These are phyloP conservation scores for Trichoderma asperelloides DNA, from an alignment of 495 filamentous ascomycete species.

Conservation along the genomic window DNA sequence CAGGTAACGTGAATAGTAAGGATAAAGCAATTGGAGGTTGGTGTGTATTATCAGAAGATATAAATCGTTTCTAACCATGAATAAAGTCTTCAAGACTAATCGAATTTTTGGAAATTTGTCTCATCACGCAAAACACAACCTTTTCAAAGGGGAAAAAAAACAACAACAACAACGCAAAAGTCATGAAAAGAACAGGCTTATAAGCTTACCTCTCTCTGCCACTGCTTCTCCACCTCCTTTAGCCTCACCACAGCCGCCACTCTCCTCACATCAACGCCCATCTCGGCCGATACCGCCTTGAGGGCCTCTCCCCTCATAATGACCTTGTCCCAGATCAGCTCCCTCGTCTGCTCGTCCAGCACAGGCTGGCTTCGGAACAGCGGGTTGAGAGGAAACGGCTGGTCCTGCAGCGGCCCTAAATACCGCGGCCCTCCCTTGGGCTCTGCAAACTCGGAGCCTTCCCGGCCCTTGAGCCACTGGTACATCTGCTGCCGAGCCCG, in stretches of 20 bases:
- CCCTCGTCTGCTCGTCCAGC: conserved; percentile 64
- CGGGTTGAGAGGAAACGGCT: conserved; percentile 70
- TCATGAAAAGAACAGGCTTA: not conserved
- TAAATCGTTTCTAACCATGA: conserved; percentile 58
- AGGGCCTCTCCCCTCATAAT: conserved; percentile 56
- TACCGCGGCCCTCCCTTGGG: conserved; percentile 14
- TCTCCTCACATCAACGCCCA: conserved; percentile 73
- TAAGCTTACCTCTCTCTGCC: conserved; percentile 41
- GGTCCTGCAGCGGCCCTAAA: conserved; percentile 15
- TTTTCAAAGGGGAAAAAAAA: conserved; percentile 2
- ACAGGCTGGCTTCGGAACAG: conserved; percentile 63
- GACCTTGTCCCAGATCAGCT: conserved; percentile 64
- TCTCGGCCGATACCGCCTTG: conserved; percentile 66
- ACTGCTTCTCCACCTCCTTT: conserved; percentile 77
- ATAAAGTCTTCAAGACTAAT: conserved; percentile 99
- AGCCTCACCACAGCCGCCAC: conserved; percentile 84
- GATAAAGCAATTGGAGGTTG: conserved; percentile 34
- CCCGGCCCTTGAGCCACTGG: conserved; percentile 12
- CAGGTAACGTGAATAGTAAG: conserved; percentile 20
- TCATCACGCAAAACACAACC: conserved; percentile 36
- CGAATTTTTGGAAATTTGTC: conserved; percentile 73
- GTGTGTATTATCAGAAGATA: not conserved
- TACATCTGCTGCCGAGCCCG: conserved; percentile 15
- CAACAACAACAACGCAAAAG: conserved; percentile 13
- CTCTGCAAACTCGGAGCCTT: conserved; percentile 9